phyloP scores from a whole-genome alignment of 768 basidiomycete species.

The Amanita rubescens region DNA sequence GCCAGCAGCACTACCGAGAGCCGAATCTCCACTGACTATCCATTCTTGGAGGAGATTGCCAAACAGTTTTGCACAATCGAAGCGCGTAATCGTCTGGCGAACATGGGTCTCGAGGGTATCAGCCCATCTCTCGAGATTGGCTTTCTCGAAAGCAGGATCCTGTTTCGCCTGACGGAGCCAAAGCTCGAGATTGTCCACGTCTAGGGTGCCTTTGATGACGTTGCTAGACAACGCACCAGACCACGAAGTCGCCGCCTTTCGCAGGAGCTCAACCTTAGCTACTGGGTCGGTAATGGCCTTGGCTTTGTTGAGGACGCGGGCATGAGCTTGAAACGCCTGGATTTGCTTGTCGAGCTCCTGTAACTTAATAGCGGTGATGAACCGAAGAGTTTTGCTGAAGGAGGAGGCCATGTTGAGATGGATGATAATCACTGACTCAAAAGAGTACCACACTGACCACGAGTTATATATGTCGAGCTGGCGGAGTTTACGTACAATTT shows the following conservation, averaged over 20 bases:
- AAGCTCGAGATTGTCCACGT: conserved; percentile 24
- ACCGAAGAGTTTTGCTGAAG: conserved; percentile 33
- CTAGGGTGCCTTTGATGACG: conserved; percentile 19
- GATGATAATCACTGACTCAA: too few species aligned
- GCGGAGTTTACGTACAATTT: too few species aligned
- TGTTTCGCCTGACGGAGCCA: conserved; percentile 34
- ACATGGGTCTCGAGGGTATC: conserved; percentile 32
- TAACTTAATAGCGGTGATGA: conserved; percentile 37
- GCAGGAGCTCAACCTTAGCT: conserved; percentile 26
- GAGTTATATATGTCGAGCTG: too few species aligned
- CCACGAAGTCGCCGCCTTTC: conserved; percentile 28
- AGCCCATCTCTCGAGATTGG: conserved; percentile 29
- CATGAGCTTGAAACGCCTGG: conserved; percentile 22
- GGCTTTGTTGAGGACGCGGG: conserved; percentile 23
- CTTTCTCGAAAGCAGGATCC: conserved; percentile 31
- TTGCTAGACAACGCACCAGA: conserved; percentile 22
- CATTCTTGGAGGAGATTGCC: conserved; percentile 38
- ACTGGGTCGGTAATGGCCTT: conserved; percentile 16
- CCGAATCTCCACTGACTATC: conserved; percentile 35
- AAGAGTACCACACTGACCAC: too few species aligned
- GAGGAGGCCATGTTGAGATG: conserved; percentile 13
- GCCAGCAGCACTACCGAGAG: conserved; percentile 14
- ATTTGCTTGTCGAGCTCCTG: conserved; percentile 36
- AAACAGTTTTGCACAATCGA: conserved; percentile 34
- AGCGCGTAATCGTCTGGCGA: conserved; percentile 26